A percentile compares a stretch with the other conserved stretches of the same genome.
Evolutionary conservation across 371 early-diverging fungal genomes (phyloP).

Genomic region (Mucor velutinosus): DNA sequence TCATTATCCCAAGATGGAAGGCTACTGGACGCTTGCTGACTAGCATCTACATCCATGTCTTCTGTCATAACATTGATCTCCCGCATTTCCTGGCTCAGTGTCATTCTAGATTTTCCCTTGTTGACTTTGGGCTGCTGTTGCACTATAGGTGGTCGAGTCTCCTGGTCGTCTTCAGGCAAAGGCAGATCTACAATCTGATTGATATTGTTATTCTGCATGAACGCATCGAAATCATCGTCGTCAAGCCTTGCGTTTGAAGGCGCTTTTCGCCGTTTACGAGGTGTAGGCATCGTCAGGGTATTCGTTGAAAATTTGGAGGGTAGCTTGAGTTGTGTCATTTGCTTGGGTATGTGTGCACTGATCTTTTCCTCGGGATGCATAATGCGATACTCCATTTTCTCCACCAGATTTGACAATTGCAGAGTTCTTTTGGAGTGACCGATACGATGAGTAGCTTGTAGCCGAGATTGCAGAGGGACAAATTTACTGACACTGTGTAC

Average conservation of each 20-base stretch:
- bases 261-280: background rate
- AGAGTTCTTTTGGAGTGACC: constrained; percentile 33
- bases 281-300: background rate
- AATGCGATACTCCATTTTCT: constrained; percentile 41
- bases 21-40: background rate
- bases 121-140: background rate
- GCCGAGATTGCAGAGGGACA: constrained; percentile 21
- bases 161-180: background rate
- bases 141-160: background rate
- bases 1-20: background rate
- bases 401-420: constrained; percentile 20
- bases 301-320: constrained; percentile 1
- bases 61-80: background rate
- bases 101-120: constrained; percentile 4
- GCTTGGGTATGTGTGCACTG: background rate
- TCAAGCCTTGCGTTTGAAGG: background rate
- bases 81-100: background rate
- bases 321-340: constrained; percentile 3
- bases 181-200: background rate
- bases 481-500: constrained; percentile 9
- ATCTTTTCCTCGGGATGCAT: constrained; percentile 19
- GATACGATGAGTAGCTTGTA: constrained; percentile 10
- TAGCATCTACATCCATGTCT: background rate
- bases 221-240: constrained; percentile 9
- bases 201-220: constrained; percentile 5